Evolutionary conservation across 1,284 basidiomycete genomes (phyloP).

Genomic region (Phellinidium pouzarii): DNA sequence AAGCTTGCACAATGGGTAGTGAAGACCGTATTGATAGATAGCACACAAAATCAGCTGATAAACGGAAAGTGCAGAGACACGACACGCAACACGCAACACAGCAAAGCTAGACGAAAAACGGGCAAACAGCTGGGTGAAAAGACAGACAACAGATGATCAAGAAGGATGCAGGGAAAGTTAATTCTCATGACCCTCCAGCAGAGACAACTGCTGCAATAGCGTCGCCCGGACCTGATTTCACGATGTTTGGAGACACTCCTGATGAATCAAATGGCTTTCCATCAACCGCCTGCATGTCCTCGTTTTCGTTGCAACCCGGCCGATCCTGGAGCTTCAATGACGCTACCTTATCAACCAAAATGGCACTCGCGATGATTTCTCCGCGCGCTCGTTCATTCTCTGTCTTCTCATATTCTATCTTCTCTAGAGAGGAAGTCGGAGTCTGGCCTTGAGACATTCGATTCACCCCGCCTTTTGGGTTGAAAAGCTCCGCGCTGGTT

Average conservation of each 20-base stretch:
- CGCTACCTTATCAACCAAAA: conserved; percentile 32
- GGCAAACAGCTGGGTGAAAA: not conserved
- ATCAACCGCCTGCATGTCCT: not conserved
- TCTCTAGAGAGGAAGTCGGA: not conserved
- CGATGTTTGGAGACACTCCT: not conserved
- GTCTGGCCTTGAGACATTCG: not conserved
- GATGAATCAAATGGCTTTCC: not conserved
- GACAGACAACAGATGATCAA: not conserved
- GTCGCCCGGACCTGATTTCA: not conserved
- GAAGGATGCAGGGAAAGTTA: not conserved
- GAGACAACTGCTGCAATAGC: not conserved
- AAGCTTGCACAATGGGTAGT: not conserved
- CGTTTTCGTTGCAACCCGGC: not conserved
- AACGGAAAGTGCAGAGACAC: not conserved
- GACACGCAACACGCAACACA: not conserved
- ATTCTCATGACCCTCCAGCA: not conserved
- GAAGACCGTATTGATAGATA: not conserved
- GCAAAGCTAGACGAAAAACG: not conserved
- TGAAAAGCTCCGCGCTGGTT: conserved; percentile 46
- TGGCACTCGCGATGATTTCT: conserved; percentile 28
- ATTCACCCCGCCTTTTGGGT: conserved; percentile 36
- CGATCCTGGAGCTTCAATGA: conserved; percentile 23
- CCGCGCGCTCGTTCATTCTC: conserved; percentile 25
- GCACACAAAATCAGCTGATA: not conserved
- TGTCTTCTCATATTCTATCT: not conserved